phyloP scores from a whole-genome alignment of 1,284 basidiomycete genomes.

The Rhodotorula sp. region DNA sequence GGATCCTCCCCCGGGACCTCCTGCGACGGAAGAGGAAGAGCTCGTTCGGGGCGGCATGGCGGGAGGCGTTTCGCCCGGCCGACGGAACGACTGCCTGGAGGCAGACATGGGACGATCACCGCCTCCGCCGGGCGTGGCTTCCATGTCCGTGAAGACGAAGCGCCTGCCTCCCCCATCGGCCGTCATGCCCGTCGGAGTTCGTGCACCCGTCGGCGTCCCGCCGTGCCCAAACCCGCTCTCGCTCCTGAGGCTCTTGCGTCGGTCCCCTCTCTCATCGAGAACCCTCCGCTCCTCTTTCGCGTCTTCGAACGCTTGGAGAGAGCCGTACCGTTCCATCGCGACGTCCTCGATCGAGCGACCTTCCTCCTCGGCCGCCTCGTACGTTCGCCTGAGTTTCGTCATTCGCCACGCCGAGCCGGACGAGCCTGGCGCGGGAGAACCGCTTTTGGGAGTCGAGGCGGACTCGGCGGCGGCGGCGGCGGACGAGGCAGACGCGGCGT shows the following conservation, averaged over 20 bases:
- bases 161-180: constrained; percentile 20
- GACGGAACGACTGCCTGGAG: constrained; percentile 52
- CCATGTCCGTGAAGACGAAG: constrained; percentile 38
- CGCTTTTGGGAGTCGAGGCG: constrained; percentile 51
- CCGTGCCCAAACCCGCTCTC: constrained; percentile 51
- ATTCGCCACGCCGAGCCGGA: constrained; percentile 95
- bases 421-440: constrained; percentile 66
- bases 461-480: constrained; percentile 32
- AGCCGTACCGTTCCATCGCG: constrained; percentile 82
- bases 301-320: constrained; percentile 78
- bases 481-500: constrained; percentile 59
- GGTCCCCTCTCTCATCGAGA: constrained; percentile 67
- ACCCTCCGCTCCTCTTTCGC: constrained; percentile 79
- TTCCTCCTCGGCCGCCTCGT: constrained; percentile 78
- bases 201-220: not conserved
- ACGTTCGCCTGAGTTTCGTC: constrained; percentile 88
- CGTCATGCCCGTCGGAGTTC: constrained; percentile 23
- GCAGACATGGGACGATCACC: constrained; percentile 49
- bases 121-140: constrained; percentile 9
- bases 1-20: not conserved
- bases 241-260: constrained; percentile 43
- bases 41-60: constrained; percentile 17
- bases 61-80: constrained; percentile 29
- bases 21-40: constrained; percentile 16
- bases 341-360: constrained; percentile 71